Evolutionary conservation across 2,329 filamentous ascomycete species (phyloP), one percentile per base, ranked within the genome.

Genomic region (Alternaria gansuensis): DNA sequence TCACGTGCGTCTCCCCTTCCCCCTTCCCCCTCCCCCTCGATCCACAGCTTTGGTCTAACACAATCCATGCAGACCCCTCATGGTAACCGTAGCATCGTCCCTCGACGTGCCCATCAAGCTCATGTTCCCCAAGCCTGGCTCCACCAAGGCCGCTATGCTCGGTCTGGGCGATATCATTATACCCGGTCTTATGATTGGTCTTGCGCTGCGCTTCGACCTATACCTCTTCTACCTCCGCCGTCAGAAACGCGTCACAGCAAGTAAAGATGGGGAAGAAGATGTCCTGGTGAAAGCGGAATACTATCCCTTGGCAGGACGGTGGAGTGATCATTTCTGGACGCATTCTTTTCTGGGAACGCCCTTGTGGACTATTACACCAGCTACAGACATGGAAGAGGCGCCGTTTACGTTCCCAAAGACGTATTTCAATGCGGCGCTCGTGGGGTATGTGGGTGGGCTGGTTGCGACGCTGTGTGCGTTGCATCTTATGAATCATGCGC

Each of bases 51-150:
- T 45, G 36, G 17, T 1, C 64, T 64, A 41, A 66, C 62, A 39
- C 40, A 17, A n/a, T 2, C 28, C 1, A 1, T 33, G 29, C 43
- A 90, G 87, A 0, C 91, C 91, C 0, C 88, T 91, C 74, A 95
- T 95, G 91, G 83, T 93, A 6, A 91, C 90, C 0, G 91, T 99
- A 8, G 95, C 94, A 11, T 96, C 90, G 7, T 90, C 89, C 39
- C 82, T 99, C 26, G 94, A 99, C 66, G 91, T 94, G 0, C 95
- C 94, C 0, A 95, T 97, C 76, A 98, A 97, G 75, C 85, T 99
- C 7, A 84, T 95, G 5, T 96, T 97, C 63, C 88, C 90, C 2
- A 84, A 85, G n/a, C 88, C 89, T 6, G 75, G 81, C 3, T 73
- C 78, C 33, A 75, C 82, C 11, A 73, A 80, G 7, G 73, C 74